Base-by-base conservation (phyloP, 345 rosid genomes). In the Arabis hirsuta region DNA sequence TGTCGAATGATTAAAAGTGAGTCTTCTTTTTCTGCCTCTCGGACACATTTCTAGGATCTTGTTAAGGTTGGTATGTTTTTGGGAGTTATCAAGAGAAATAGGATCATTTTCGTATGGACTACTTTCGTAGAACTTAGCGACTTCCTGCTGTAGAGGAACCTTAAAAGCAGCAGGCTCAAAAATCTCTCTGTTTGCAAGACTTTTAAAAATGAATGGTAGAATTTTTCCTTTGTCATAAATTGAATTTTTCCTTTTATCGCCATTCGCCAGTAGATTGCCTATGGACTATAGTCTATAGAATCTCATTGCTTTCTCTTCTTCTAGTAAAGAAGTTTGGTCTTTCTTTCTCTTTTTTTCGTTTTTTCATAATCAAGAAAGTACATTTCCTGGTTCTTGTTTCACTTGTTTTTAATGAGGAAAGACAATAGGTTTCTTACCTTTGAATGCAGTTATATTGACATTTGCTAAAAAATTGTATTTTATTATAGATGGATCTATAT, bases 1-100 rank as follows among this genome's bases (percentile, higher is more conserved):
- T 47, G 63, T 71, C 20, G 89, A 89, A 47, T 83, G 79, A 44
- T 82, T 20, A 6, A 68, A 83, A 53, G 89, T 79, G 47, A 53
- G 69, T 48, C 20, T 9, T 32, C 3, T 7, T 26, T 38, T 32
- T 12, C n/a, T 5, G 8, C n/a, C 56, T 34, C 56, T 61, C 32
- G 36, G 44, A 50, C 12, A 56, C 14, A 22, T 32, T 55, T 70
- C 53, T 41, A 42, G 54, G 60, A 52, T 61, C 55, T 72, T 72
- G 38, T 63, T 63, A 34, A 24, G 64, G 55, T 72, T 62, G 56
- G 47, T 54, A n/a, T 62, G 76, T 62, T 71, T 12, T 48, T 20
- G 5, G 27, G 11, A 26, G 29, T 66, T 52, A 9, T 38, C 20
- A n/a, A 7, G 50, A 54, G 7, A 22, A 55, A 27, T 10, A 8